Evolutionary conservation across 495 filamentous ascomycete species (phyloP).

Genomic region (Copromyces sp.): DNA sequence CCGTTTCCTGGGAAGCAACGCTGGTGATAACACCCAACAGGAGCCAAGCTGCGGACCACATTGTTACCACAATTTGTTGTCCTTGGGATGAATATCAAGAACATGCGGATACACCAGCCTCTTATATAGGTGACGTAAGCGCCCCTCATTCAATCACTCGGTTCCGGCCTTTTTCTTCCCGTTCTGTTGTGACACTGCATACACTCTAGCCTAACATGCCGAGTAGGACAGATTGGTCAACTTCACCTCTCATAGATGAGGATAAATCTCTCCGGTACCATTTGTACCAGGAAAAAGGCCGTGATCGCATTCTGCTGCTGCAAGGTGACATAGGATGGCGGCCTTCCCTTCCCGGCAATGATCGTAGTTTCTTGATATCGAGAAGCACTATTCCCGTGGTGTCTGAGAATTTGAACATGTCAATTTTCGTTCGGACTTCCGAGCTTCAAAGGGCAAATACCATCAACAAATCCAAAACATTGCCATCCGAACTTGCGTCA

Average conservation of each 20-base stretch:
- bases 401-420: neutral
- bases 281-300: neutral
- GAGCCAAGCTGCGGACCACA: neutral
- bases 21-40: neutral
- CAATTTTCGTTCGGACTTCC: neutral
- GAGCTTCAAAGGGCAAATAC: neutral
- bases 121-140: neutral
- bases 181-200: neutral
- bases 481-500: neutral
- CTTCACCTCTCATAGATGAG: neutral
- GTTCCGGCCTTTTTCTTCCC: neutral
- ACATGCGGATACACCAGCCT: neutral
- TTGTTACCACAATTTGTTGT: neutral
- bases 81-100: neutral
- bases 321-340: neutral
- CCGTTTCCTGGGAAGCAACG: conserved; percentile 21
- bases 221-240: neutral
- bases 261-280: neutral
- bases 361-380: neutral
- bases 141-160: neutral
- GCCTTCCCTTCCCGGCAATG: neutral
- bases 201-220: neutral
- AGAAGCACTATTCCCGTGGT: neutral
- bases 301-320: neutral
- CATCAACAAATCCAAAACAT: neutral